Base-by-base conservation (phyloP, 305 asterid species). In the Solanum hybrid region DNA sequence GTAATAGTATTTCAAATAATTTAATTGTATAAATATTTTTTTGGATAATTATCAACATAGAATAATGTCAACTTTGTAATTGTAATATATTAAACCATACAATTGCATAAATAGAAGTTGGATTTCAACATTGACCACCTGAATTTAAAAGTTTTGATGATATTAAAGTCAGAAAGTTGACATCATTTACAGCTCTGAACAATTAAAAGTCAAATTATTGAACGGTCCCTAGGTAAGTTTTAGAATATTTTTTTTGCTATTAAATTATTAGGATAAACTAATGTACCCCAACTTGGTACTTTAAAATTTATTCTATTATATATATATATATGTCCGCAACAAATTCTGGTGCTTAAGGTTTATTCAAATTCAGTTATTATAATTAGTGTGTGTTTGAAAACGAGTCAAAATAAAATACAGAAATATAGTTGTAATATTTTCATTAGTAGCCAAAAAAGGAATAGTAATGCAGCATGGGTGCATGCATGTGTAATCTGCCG, bases 401-500 rank as follows among this genome's bases (percentile, higher is more conserved):
- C 3, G 39, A 45, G 88, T 45, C 88, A 84, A 84, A 45, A 51
- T 73, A 51, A 65, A 20, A 15, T 45, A 15, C 6, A 27, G 29
- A 27, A 84, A 11, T 41, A 83, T 83, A 17, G 88, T 31, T 84
- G 88, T 20, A 51, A 24, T 84, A 1, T 27, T 51, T 51, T 51
- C 31, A 51, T 51, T 84, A 31, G 39, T 51, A 31, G 31, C 22
- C 76, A 22, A 24, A 31, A 45, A 51, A 6, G 1, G 72, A 51
- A 84, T 5, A 10, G 41, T 57, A 3, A 11, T 5, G 88, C 70
- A 57, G 70, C 70, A 57, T 57, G 24, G 70, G 24, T 57, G 24
- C 88, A 51, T 84, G 88, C 45, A 84, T 84, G 31, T 84, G 41
- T 51, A 20, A 84, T 31, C 88, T 10, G 41, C 88, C 88, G 87